Evolutionary conservation across 2,329 filamentous ascomycete species (phyloP).

Genomic region (Monilinia aucupariae): DNA sequence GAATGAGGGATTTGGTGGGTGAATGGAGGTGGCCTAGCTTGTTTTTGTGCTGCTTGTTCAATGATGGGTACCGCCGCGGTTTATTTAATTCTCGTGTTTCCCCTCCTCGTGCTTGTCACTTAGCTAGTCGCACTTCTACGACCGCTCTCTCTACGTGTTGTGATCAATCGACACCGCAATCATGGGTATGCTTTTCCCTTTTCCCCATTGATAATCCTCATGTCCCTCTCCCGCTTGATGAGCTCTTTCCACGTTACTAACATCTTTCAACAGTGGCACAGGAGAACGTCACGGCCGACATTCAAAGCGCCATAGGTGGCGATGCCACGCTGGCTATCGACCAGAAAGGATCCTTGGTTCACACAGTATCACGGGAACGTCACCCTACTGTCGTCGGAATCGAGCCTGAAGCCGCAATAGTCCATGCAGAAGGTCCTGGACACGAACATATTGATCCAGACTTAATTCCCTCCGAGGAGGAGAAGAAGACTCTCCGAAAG

Average conservation of each 20-base stretch:
- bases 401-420: background rate
- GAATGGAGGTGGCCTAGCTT: background rate
- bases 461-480: conserved; percentile 48
- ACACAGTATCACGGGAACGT: conserved; percentile 16
- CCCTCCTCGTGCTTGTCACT: background rate
- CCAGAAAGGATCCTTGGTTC: conserved; percentile 22
- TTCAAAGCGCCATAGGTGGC: conserved; percentile 14
- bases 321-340: conserved; percentile 21
- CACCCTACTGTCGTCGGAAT: background rate
- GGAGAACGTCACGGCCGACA: conserved; percentile 20
- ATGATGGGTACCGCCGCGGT: background rate
- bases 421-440: background rate
- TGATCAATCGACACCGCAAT: conserved; percentile 8
- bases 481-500: conserved; percentile 54
- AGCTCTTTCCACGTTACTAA: background rate
- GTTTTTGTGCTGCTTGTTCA: background rate
- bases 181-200: conserved; percentile 13
- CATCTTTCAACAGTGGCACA: conserved; percentile 1
- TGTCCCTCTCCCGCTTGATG: background rate
- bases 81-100: conserved; percentile 17
- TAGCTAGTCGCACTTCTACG: conserved; percentile 12
- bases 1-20: background rate
- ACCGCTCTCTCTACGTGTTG: conserved; percentile 12
- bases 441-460: conserved; percentile 1
- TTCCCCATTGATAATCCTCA: background rate